Evolutionary conservation across 768 basidiomycete species (phyloP).

Genomic region (Cystofilobasidium macerans): DNA sequence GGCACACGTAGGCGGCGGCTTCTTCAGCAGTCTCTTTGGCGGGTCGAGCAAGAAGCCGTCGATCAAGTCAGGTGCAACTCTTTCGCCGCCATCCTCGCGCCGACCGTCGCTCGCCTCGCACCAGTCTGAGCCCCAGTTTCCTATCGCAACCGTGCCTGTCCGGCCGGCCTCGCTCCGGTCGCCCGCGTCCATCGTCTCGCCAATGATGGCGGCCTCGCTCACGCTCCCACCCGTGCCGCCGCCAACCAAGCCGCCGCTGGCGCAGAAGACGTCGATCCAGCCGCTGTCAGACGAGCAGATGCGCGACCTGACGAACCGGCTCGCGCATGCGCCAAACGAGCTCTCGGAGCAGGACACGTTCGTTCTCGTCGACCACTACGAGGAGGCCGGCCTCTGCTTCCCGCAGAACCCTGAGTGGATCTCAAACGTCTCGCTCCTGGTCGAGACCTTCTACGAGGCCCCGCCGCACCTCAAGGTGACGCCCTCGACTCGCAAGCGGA

Average conservation of each 20-base stretch:
- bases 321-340: conserved; percentile 20
- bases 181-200: not conserved
- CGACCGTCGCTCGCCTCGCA: not conserved
- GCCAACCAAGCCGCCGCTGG: not conserved
- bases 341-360: conserved; percentile 31
- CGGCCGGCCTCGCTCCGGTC: not conserved
- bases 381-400: conserved; percentile 34
- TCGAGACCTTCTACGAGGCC: conserved; percentile 32
- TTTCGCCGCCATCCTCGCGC: not conserved
- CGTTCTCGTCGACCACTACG: conserved; percentile 35
- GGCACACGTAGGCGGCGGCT: not conserved
- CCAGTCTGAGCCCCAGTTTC: not conserved
- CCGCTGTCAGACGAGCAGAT: conserved; percentile 3
- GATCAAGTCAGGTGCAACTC: not conserved
- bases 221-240: not conserved
- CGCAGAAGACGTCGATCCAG: conserved; percentile 1
- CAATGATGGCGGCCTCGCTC: no score
- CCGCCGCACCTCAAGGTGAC: not conserved
- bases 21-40: not conserved
- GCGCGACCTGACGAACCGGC: not conserved
- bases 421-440: conserved; percentile 35
- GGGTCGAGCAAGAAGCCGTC: conserved; percentile 2
- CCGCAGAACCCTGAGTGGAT: conserved; percentile 37
- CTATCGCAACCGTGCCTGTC: not conserved
- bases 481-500: conserved; percentile 7